Conservation (phyloP, 208 protist species). For the Wallacemonas rigidus region DNA sequence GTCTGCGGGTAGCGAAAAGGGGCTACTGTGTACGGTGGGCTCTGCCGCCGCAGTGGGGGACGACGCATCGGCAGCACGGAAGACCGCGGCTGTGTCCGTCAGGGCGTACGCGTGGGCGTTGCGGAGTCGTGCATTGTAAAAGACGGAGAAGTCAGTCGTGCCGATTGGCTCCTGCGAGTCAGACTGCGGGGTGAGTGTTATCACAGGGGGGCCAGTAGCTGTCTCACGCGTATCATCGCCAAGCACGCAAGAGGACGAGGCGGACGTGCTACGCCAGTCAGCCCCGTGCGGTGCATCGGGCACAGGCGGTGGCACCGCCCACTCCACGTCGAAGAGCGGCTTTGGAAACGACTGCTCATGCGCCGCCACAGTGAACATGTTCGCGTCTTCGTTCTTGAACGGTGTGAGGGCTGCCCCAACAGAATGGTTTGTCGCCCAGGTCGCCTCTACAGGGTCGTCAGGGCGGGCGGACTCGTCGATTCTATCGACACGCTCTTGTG, state of each 20-base stretch:
- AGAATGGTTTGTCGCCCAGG: too few relatives aligned
- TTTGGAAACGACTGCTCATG: neutral
- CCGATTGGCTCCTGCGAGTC: neutral
- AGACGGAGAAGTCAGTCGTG: slow-evolving; percentile 5
- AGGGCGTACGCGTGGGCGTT: neutral
- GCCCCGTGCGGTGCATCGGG: neutral
- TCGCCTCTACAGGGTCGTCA: too few relatives aligned
- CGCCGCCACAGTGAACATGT: neutral
- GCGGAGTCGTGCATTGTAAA: neutral
- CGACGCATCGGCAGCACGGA: neutral
- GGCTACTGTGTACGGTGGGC: neutral
- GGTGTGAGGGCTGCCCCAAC: too few relatives aligned
- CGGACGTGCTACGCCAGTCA: neutral
- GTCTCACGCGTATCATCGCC: too few relatives aligned
- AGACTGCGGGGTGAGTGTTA: neutral
- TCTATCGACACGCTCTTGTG: neutral
- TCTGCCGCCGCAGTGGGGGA: neutral
- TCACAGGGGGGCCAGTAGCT: too few relatives aligned
- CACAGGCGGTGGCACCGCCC: neutral
- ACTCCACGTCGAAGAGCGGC: neutral
- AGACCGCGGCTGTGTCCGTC: neutral
- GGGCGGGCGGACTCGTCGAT: too few relatives aligned
- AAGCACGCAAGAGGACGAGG: too few relatives aligned
- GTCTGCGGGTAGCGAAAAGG: neutral
- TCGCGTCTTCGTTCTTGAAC: too few relatives aligned